Evolutionary conservation across 2,329 filamentous ascomycete genomes (phyloP).

Genomic region (Diaporthe sp.): DNA sequence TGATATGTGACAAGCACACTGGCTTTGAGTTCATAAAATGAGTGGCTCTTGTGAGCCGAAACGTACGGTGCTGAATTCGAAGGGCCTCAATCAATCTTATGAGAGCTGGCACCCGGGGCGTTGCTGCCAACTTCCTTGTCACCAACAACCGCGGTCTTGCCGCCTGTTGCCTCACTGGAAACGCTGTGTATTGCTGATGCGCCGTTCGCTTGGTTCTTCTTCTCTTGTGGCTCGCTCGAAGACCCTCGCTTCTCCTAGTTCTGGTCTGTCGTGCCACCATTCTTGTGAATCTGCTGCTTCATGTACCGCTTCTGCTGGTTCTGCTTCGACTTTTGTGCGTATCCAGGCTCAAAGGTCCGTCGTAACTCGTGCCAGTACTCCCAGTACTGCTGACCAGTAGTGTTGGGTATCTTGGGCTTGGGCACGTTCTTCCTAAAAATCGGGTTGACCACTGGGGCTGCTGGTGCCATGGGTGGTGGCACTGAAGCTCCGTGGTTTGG

Average conservation of each 20-base stretch:
- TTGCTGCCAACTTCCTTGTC: not conserved
- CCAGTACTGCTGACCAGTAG: conserved; percentile 42
- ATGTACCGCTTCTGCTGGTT: conserved; percentile 42
- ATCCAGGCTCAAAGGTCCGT: conserved; percentile 41
- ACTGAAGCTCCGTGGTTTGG: not conserved
- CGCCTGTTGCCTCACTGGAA: not conserved
- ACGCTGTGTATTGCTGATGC: not conserved
- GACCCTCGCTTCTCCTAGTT: conserved; percentile 28
- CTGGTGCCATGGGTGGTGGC: not conserved
- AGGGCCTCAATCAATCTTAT: not conserved
- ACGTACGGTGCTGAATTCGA: not conserved
- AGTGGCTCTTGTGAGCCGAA: not conserved
- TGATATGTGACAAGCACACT: conserved; percentile 9
- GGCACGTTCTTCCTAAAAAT: conserved; percentile 39
- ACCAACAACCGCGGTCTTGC: not conserved
- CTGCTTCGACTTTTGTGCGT: conserved; percentile 40
- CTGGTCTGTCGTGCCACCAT: not conserved
- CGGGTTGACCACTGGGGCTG: conserved; percentile 12
- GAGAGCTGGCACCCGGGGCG: not conserved
- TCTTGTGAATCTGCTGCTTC: conserved; percentile 37
- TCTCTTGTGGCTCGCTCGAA: not conserved
- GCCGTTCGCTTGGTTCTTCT: not conserved
- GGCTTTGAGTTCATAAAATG: not conserved
- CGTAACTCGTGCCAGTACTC: conserved; percentile 41
- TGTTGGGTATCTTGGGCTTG: conserved; percentile 41